Conservation (phyloP, 768 basidiomycete genomes). For the Macrolepiota fuliginosa region DNA sequence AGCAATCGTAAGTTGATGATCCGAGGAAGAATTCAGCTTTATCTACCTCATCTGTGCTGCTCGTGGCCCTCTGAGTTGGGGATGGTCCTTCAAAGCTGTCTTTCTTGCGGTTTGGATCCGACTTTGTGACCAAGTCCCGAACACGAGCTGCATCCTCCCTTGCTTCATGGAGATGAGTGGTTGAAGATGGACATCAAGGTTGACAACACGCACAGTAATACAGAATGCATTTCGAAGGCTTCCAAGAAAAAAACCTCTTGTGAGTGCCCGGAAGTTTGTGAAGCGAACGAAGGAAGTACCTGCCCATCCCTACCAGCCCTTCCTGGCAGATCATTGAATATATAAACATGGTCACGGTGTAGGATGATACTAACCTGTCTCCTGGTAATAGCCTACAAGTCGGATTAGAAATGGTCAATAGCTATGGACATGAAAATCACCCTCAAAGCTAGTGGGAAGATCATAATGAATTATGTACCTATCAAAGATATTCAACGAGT, state of each 20-base stretch:
- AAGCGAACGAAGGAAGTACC: constrained; percentile 35
- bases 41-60: constrained; percentile 60
- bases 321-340: constrained; percentile 37
- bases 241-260: not conserved
- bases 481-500: not conserved
- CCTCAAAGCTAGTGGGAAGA: constrained; percentile 81
- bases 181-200: not conserved
- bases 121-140: constrained; percentile 45
- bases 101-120: constrained; percentile 46
- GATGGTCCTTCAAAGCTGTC: constrained; percentile 46
- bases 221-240: constrained; percentile 80
- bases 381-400: constrained; percentile 75
- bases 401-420: constrained; percentile 1
- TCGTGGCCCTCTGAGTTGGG: constrained; percentile 65
- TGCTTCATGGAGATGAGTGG: not conserved
- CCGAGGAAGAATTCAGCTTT: constrained; percentile 17
- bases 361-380: constrained; percentile 54
- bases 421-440: constrained; percentile 28
- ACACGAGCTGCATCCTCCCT: constrained; percentile 70
- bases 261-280: not conserved
- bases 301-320: constrained; percentile 77
- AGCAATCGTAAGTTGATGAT: not conserved
- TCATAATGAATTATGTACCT: constrained; percentile 83
- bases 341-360: not conserved
- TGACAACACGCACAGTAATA: constrained; percentile 67